Conservation (phyloP, 1,139 yeast species). For the Yamadazyma triangularis region DNA sequence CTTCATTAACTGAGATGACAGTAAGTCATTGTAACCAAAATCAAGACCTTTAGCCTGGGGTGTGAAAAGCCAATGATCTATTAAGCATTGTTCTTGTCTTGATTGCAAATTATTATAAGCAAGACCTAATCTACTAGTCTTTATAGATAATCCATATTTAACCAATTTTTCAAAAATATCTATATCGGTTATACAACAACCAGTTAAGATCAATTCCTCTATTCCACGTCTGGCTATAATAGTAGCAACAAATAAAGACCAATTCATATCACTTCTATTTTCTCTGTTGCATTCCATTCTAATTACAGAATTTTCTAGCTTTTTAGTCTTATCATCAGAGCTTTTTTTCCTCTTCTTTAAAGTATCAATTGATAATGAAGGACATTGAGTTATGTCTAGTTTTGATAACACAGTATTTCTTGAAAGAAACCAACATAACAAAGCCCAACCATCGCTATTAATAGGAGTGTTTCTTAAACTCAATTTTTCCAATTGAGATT, state of each 20-base stretch:
- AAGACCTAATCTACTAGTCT: constrained; percentile 56
- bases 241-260: constrained; percentile 69
- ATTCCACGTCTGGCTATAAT: constrained; percentile 65
- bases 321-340: constrained; percentile 14
- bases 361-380: constrained; percentile 53
- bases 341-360: constrained; percentile 38
- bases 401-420: constrained; percentile 52
- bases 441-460: constrained; percentile 65
- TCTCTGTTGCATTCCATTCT: constrained; percentile 59
- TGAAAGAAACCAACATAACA: constrained; percentile 65
- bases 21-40: constrained; percentile 66
- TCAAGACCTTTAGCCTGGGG: constrained; percentile 53
- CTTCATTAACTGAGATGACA: constrained; percentile 25
- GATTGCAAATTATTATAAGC: constrained; percentile 60
- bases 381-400: constrained; percentile 70
- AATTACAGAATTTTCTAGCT: constrained; percentile 24
- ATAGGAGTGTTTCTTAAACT: constrained; percentile 71
- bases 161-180: constrained; percentile 54
- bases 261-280: constrained; percentile 68
- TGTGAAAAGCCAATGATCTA: constrained; percentile 37
- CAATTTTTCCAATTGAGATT: constrained; percentile 58
- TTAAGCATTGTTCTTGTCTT: constrained; percentile 46
- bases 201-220: constrained; percentile 67
- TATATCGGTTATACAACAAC: constrained; percentile 60
- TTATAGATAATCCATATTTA: constrained; percentile 47